A percentile compares a stretch with the other conserved stretches of the same genome.
phyloP scores from a whole-genome alignment of 2,329 filamentous ascomycete species.

The Neocucurbitaria cava region DNA sequence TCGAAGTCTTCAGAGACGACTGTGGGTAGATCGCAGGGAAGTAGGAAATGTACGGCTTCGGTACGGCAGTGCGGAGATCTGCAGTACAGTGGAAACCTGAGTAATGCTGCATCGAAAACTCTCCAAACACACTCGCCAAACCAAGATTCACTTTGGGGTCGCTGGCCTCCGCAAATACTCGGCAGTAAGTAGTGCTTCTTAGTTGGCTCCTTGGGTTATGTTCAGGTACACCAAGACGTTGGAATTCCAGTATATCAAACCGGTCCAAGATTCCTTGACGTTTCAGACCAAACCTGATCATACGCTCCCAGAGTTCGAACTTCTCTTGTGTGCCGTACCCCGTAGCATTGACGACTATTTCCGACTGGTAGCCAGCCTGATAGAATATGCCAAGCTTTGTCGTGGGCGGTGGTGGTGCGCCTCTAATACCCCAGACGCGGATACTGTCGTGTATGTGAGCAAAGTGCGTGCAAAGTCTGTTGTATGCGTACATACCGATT shows the following conservation, averaged over 20 bases:
- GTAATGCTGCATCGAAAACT: conserved; percentile 42
- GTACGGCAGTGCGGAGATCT: conserved; percentile 40
- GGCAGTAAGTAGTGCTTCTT: conserved; percentile 41
- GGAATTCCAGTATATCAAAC: conserved; percentile 62
- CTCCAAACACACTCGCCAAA: conserved; percentile 26
- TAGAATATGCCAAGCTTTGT: conserved; percentile 52
- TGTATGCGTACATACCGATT: conserved; percentile 35
- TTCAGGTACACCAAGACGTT: conserved; percentile 47
- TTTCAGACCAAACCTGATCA: conserved; percentile 55
- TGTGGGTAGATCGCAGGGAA: conserved; percentile 41
- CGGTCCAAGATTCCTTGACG: conserved; percentile 47
- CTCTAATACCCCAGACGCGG: conserved; percentile 47
- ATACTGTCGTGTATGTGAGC: conserved; percentile 28
- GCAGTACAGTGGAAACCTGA: conserved; percentile 40
- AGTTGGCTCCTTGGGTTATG: conserved; percentile 36
- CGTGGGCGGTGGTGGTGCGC: conserved; percentile 49
- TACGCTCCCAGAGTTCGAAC: conserved; percentile 58
- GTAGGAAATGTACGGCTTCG: conserved; percentile 41
- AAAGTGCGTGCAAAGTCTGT: neutral
- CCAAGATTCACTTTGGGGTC: conserved; percentile 29
- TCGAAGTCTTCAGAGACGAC: conserved; percentile 31
- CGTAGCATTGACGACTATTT: conserved; percentile 45
- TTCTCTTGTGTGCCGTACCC: conserved; percentile 58
- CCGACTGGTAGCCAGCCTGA: conserved; percentile 49
- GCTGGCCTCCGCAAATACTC: conserved; percentile 40